These are phyloP conservation scores for Extremus antarcticus DNA, from an alignment of 495 filamentous ascomycete species.

Conservation along the genomic window DNA sequence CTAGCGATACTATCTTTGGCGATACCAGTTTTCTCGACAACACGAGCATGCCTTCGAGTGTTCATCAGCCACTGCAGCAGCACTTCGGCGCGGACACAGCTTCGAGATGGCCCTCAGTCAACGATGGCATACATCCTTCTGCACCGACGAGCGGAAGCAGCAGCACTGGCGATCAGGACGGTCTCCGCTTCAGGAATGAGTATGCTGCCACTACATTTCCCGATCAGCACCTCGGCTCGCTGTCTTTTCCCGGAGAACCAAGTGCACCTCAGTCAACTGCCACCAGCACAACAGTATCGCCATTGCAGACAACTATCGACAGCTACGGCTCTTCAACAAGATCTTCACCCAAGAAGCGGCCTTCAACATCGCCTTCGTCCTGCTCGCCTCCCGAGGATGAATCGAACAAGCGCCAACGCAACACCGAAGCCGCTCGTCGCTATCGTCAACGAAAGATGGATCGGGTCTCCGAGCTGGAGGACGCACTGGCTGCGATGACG, in stretches of 20 bases:
- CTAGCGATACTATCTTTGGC: background rate
- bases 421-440: conserved; percentile 29
- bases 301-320: no score
- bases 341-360: background rate
- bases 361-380: background rate
- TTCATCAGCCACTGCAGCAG: background rate
- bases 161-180: no score
- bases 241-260: no score
- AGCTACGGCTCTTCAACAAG: background rate
- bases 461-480: conserved; percentile 25
- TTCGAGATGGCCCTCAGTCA: background rate
- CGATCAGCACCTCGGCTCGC: no score
- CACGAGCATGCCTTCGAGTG: background rate
- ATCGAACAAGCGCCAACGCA: conserved; percentile 21
- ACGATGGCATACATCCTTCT: no score
- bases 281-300: no score
- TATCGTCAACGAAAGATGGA: conserved; percentile 32
- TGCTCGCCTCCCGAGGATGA: background rate
- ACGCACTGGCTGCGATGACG: conserved; percentile 19
- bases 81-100: background rate
- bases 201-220: background rate
- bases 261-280: no score
- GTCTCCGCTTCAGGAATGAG: no score
- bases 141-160: no score
- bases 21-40: background rate